Evolutionary conservation across 345 rosid genomes (phyloP).

Genomic region (Acer saccharum): DNA sequence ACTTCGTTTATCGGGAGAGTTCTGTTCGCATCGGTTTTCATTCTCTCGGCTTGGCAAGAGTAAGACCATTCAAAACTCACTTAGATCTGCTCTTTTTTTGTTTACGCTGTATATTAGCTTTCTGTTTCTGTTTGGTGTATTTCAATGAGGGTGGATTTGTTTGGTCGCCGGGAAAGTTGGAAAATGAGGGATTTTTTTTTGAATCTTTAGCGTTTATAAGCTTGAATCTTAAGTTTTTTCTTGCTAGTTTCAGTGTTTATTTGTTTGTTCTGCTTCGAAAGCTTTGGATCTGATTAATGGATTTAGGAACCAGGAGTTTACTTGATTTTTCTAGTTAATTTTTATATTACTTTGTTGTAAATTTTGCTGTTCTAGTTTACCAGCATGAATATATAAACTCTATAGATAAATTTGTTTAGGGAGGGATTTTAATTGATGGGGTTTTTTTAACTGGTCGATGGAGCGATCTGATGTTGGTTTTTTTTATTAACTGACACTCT

Average conservation of each 20-base stretch:
- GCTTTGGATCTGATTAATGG: conserved; percentile 14
- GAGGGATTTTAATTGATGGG: background rate
- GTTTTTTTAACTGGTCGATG: background rate
- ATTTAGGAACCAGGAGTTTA: background rate
- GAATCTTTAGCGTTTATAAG: background rate
- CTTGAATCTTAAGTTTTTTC: background rate
- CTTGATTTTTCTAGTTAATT: background rate
- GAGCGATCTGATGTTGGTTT: background rate
- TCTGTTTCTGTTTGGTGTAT: background rate
- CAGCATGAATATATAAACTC: background rate
- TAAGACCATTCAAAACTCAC: conserved; percentile 28
- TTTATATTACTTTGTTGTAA: background rate
- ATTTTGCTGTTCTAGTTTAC: background rate
- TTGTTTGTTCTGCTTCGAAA: background rate
- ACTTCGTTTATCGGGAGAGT: conserved; percentile 63
- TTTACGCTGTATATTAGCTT: background rate
- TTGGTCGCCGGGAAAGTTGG: background rate
- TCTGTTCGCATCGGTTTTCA: conserved; percentile 66
- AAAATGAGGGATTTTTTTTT: conserved; percentile 9
- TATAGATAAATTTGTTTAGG: background rate
- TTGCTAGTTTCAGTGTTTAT: background rate
- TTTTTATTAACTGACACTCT: background rate
- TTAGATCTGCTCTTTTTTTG: conserved; percentile 31
- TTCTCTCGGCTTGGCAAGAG: conserved; percentile 81
- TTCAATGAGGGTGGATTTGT: background rate